phyloP scores from a whole-genome alignment of 2,329 filamentous ascomycete species.

The Niveomyces coronatus region DNA sequence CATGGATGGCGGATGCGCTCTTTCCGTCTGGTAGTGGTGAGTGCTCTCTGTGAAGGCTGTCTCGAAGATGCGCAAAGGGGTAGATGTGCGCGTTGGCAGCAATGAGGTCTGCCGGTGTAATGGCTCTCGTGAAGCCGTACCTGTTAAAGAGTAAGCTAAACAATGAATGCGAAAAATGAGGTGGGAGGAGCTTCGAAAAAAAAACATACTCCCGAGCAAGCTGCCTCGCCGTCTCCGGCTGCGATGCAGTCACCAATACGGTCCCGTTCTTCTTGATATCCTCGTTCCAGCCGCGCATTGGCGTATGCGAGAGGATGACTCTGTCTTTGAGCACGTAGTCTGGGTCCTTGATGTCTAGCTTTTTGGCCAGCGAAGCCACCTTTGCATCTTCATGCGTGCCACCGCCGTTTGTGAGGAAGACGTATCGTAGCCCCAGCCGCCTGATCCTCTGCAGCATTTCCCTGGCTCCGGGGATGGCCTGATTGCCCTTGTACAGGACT shows the following conservation, averaged over 20 bases:
- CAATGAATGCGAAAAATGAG: not conserved
- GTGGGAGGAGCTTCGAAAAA: slow-evolving; percentile 11
- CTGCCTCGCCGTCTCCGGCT: slow-evolving; percentile 53
- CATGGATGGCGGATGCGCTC: slow-evolving; percentile 19
- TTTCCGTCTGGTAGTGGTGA: slow-evolving; percentile 24
- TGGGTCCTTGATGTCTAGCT: slow-evolving; percentile 21
- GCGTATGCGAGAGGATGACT: slow-evolving; percentile 76
- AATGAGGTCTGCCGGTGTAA: slow-evolving; percentile 79
- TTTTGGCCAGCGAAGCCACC: slow-evolving; percentile 22
- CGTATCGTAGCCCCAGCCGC: slow-evolving; percentile 71
- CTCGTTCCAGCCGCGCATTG: slow-evolving; percentile 53
- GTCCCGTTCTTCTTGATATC: slow-evolving; percentile 33
- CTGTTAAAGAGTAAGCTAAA: slow-evolving; percentile 14
- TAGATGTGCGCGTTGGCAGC: slow-evolving; percentile 64
- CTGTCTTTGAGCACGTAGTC: slow-evolving; percentile 24
- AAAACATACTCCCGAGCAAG: slow-evolving; percentile 56
- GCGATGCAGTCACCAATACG: slow-evolving; percentile 64
- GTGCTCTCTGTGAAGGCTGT: slow-evolving; percentile 20
- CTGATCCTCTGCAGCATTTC: slow-evolving; percentile 66
- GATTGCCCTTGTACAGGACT: slow-evolving; percentile 76
- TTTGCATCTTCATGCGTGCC: slow-evolving; percentile 60
- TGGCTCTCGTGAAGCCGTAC: slow-evolving; percentile 68
- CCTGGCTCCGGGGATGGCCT: slow-evolving; percentile 67
- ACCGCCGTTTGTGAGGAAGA: slow-evolving; percentile 91
- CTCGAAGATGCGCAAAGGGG: slow-evolving; percentile 55